phyloP scores from a whole-genome alignment of 495 filamentous ascomycete genomes.

The Neurospora sp. region DNA sequence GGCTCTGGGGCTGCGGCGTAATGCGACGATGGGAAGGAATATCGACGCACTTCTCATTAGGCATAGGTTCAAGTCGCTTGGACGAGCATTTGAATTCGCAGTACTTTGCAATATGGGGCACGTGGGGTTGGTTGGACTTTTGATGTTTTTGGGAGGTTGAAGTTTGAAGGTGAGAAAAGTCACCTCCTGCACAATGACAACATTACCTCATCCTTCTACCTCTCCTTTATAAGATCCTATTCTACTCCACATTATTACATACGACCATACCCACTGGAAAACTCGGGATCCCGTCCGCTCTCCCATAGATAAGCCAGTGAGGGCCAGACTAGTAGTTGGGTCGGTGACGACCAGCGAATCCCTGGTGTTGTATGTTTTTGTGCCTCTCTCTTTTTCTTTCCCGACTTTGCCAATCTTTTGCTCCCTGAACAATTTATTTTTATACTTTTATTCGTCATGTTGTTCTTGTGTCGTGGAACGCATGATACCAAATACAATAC shows the following conservation, averaged over 20 bases:
- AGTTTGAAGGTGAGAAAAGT: background rate
- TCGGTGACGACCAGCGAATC: conserved; percentile 32
- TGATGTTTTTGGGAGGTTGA: background rate
- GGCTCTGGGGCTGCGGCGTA: too few species aligned
- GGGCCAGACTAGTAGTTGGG: conserved; percentile 35
- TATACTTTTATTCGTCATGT: background rate
- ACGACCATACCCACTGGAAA: background rate
- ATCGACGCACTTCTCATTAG: too few species aligned
- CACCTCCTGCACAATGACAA: background rate
- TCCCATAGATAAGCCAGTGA: conserved; percentile 32
- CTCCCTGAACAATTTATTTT: background rate
- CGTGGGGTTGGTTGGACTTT: background rate
- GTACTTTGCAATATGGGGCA: background rate
- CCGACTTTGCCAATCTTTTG: background rate
- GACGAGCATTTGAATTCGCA: background rate
- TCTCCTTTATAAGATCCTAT: background rate
- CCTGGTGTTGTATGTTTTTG: conserved; percentile 36
- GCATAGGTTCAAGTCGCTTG: background rate
- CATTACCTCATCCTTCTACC: background rate
- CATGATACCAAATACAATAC: background rate
- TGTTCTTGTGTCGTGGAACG: background rate
- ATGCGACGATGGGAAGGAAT: too few species aligned
- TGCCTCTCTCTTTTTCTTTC: background rate
- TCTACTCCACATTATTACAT: background rate
- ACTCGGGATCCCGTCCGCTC: conserved; percentile 42